phyloP scores from a whole-genome alignment of 371 early-diverging fungal genomes.

The Saksenaea vasiformis region DNA sequence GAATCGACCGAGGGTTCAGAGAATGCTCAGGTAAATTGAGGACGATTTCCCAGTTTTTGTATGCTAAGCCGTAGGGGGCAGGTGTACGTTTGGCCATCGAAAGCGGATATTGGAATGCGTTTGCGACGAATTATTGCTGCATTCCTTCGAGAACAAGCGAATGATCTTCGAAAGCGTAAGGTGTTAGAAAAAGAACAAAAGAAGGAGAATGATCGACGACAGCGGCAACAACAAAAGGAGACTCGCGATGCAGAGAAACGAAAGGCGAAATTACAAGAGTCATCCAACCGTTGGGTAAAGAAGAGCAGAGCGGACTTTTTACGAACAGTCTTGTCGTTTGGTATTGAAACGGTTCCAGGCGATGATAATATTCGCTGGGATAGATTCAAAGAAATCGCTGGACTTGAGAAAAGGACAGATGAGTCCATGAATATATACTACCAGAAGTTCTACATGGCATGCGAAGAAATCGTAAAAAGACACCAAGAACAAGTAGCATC shows the following conservation, averaged over 20 bases:
- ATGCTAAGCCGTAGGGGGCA: conserved; percentile 8
- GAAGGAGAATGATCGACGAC: conserved; percentile 42
- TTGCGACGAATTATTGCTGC: conserved; percentile 73
- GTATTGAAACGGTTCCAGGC: conserved; percentile 53
- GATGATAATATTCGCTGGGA: conserved; percentile 59
- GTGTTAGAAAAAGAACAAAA: conserved; percentile 47
- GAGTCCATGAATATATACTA: conserved; percentile 69
- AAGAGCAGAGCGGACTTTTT: conserved; percentile 73
- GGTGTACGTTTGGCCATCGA: conserved; percentile 64
- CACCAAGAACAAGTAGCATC: conserved; percentile 25
- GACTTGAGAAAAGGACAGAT: conserved; percentile 69
- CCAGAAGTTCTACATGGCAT: conserved; percentile 53
- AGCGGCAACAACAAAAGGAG: conserved; percentile 51
- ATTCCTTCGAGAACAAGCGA: conserved; percentile 62
- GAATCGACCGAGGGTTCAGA: conserved; percentile 17
- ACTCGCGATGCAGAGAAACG: conserved; percentile 47
- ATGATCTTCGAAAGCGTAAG: conserved; percentile 44
- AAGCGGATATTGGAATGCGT: conserved; percentile 76
- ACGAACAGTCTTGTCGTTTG: conserved; percentile 70
- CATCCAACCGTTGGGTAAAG: conserved; percentile 67
- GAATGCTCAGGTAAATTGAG: conserved; percentile 12
- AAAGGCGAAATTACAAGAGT: conserved; percentile 43
- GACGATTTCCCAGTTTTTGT: neutral
- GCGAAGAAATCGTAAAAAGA: conserved; percentile 62
- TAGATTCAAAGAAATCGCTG: conserved; percentile 71